A percentile compares a stretch with the other conserved stretches of the same genome.
Conservation (phyloP, 2,329 filamentous ascomycete genomes). For the Alternaria angustiovoidea region DNA sequence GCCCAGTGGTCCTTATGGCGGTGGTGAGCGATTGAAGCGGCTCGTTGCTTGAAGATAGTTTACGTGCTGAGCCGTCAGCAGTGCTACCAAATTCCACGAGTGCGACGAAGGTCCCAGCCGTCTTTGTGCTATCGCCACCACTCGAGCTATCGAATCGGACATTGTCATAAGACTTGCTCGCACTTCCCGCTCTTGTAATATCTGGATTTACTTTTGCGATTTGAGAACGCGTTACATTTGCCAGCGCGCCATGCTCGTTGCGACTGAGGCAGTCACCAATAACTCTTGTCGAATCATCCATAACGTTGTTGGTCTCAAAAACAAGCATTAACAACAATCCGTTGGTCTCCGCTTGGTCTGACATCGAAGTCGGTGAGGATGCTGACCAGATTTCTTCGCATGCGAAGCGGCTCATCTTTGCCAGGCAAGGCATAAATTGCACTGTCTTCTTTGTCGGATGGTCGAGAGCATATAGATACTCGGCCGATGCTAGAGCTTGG, state of each 20-base stretch:
- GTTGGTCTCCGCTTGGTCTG: background rate
- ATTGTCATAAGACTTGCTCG: conserved; percentile 20
- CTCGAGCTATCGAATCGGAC: conserved; percentile 9
- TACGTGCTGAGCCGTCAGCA: background rate
- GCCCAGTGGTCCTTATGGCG: background rate
- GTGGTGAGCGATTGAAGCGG: background rate
- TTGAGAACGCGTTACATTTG: background rate
- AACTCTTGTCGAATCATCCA: background rate
- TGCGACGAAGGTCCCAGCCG: conserved; percentile 9
- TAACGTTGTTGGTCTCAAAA: background rate
- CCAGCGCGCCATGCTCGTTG: background rate
- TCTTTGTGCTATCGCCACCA: background rate
- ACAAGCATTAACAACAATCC: conserved; percentile 4
- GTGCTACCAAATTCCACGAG: conserved; percentile 5
- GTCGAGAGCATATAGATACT: conserved; percentile 19
- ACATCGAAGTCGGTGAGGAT: background rate
- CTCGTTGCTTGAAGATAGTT: background rate
- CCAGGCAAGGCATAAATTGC: conserved; percentile 25
- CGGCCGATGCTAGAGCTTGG: conserved; percentile 10
- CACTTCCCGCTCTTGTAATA: conserved; percentile 15
- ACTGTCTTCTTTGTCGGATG: conserved; percentile 19
- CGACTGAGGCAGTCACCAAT: background rate
- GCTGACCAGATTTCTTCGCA: conserved; percentile 8
- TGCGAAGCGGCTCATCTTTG: conserved; percentile 22
- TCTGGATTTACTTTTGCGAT: conserved; percentile 5